Percentiles rank a stretch among this genome's conserved stretches.
phyloP scores from a whole-genome alignment of 192 early-diverging fungal species.

The Coemansia asiatica region DNA sequence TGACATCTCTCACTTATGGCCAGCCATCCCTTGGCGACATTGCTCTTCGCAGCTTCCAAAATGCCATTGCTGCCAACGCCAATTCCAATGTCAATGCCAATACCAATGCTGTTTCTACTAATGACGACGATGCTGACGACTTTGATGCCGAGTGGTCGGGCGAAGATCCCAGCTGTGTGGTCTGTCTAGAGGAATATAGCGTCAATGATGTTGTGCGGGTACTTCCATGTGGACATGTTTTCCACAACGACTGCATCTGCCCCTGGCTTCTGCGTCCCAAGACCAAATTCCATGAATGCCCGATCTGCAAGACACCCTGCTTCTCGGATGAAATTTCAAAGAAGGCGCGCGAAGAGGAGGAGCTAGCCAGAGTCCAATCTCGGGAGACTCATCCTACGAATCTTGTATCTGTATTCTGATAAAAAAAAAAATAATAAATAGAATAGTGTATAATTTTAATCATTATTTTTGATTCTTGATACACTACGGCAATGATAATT shows the following conservation, averaged over 20 bases:
- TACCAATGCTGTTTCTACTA: not conserved
- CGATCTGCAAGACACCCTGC: conserved; percentile 48
- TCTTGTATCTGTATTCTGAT: conserved; percentile 31
- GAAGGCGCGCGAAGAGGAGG: conserved; percentile 23
- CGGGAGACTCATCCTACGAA: not conserved
- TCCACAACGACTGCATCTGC: conserved; percentile 65
- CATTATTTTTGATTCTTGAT: too few relatives aligned
- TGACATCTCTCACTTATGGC: not conserved
- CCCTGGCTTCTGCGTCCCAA: conserved; percentile 40
- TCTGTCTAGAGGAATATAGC: conserved; percentile 68
- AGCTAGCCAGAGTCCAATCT: conserved; percentile 5
- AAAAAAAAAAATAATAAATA: too few relatives aligned
- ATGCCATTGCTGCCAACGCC: not conserved
- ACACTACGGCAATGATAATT: not conserved
- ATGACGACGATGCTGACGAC: not conserved
- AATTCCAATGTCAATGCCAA: not conserved
- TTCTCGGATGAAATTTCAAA: conserved; percentile 22
- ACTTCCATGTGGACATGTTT: conserved; percentile 64
- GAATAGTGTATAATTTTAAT: too few relatives aligned
- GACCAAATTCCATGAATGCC: conserved; percentile 45
- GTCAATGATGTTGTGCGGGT: conserved; percentile 59
- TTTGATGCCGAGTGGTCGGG: not conserved
- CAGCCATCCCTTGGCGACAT: not conserved
- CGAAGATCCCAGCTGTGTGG: conserved; percentile 55
- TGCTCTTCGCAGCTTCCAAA: not conserved